phyloP scores from a whole-genome alignment of 306 rosid genomes.

The Hippophae gyantsensis region DNA sequence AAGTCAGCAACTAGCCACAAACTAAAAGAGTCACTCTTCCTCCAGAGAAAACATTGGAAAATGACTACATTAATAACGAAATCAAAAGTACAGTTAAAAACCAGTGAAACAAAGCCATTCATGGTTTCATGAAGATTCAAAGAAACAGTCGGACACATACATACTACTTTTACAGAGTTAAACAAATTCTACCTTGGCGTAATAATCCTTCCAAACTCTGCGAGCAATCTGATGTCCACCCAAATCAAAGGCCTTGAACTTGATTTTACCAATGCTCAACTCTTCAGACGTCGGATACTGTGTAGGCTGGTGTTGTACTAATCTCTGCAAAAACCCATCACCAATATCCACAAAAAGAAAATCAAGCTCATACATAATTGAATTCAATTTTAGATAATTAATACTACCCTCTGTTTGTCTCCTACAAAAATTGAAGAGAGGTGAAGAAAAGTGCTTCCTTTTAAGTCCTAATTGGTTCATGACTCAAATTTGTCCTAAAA shows the following conservation, averaged over 20 bases:
- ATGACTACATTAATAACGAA: no score
- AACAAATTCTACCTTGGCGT: slow-evolving; percentile 49
- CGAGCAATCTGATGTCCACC: slow-evolving; percentile 82
- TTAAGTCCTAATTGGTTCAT: background rate
- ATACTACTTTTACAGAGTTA: background rate
- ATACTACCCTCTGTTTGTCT: background rate
- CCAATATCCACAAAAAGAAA: background rate
- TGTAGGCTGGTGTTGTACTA: slow-evolving; percentile 83
- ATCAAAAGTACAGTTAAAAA: no score
- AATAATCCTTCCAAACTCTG: slow-evolving; percentile 82
- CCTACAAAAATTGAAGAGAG: background rate
- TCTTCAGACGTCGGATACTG: slow-evolving; percentile 80
- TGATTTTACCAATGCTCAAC: slow-evolving; percentile 77
- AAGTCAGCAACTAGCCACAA: background rate
- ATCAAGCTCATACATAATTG: background rate
- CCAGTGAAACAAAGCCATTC: no score
- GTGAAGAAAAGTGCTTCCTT: background rate
- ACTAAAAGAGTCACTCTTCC: background rate
- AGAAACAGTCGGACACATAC: no score
- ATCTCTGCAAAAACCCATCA: slow-evolving; percentile 38
- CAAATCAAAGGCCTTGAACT: slow-evolving; percentile 85
- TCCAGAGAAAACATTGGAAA: background rate
- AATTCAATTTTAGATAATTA: background rate
- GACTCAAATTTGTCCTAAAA: background rate
- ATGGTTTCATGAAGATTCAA: no score